Percentiles rank a stretch among this genome's conserved stretches.
Evolutionary conservation across 305 asterid genomes (phyloP).

Genomic region (Petunia hybrid): DNA sequence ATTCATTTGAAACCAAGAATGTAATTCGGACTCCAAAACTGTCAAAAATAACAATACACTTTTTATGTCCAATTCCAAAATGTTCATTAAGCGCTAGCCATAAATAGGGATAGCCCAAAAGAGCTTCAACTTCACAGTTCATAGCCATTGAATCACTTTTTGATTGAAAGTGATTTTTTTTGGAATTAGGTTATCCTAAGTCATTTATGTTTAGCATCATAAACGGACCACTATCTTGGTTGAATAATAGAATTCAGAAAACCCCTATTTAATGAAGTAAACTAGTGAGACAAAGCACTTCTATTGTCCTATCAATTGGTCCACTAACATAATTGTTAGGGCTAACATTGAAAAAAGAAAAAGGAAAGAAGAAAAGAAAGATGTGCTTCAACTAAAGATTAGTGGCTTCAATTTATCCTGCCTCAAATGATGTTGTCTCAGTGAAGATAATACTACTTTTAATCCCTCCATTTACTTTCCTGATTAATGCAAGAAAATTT

Average conservation of each 20-base stretch:
- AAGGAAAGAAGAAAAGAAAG: background rate
- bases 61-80: background rate
- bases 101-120: background rate
- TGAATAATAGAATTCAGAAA: slow-evolving; percentile 13
- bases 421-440: background rate
- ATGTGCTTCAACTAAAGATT: background rate
- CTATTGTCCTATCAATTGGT: slow-evolving; percentile 18
- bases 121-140: slow-evolving; percentile 10
- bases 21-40: background rate
- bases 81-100: background rate
- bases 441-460: background rate
- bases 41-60: background rate
- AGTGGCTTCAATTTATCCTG: slow-evolving; percentile 10
- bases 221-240: background rate
- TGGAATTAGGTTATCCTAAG: background rate
- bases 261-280: background rate
- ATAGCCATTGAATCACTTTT: slow-evolving; percentile 1
- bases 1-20: background rate
- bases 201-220: background rate
- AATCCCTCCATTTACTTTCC: background rate
- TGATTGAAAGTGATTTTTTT: background rate
- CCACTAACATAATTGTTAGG: slow-evolving; percentile 14
- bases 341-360: background rate
- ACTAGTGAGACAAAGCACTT: background rate
- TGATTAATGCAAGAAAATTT: background rate